Evolutionary conservation across 2,329 filamentous ascomycete genomes (phyloP), one percentile per base, ranked within the genome.

Genomic region (Neofusicoccum kwambonambiense): DNA sequence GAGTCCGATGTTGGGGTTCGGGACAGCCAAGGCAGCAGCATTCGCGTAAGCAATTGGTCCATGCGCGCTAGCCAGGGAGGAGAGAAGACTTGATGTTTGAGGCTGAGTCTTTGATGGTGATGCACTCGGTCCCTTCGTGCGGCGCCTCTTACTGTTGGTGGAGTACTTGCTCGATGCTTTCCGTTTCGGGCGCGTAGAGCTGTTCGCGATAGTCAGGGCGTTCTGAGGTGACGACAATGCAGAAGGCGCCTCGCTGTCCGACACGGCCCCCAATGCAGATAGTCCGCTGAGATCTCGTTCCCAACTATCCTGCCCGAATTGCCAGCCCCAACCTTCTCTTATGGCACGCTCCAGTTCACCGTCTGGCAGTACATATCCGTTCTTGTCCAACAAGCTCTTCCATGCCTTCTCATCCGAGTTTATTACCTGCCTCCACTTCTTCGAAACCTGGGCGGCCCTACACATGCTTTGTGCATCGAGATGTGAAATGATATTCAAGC

Each of bases 251-350:
- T 77, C 82, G n/a, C 72, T 76, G 50, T 83, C 81, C 3, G 74
- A 76, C 64, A 75, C 77, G 3, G 74, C 66, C 12, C 67, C 69
- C 8, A 58, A 58, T n/a, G 69, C 50, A 13, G 67, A 67, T 17
- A 84, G 76, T 63, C 87, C 84, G 3, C 91, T 92, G 56, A 97
- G 78, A 74, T 99, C 93, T 65, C 87, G 85, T 76, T 99, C 95
- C 64, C 85, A 92, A 27, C 90, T 92, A 62, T 91, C 86, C 3
- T 84, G 77, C 0, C 90, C 90, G 73, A 94, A 92, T 75, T 99
- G 95, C 93, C 95, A 99, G 13, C 93, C 95, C 95, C 95, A 99
- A 13, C 95, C 95, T 80, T 98, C 92, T 47, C 83, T 82, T 64
- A 98, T 93, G 35, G 95, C 93, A 70, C 89, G 89, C 68, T 92